Evolutionary conservation across 768 basidiomycete genomes (phyloP).

Genomic region (Russula sp.): DNA sequence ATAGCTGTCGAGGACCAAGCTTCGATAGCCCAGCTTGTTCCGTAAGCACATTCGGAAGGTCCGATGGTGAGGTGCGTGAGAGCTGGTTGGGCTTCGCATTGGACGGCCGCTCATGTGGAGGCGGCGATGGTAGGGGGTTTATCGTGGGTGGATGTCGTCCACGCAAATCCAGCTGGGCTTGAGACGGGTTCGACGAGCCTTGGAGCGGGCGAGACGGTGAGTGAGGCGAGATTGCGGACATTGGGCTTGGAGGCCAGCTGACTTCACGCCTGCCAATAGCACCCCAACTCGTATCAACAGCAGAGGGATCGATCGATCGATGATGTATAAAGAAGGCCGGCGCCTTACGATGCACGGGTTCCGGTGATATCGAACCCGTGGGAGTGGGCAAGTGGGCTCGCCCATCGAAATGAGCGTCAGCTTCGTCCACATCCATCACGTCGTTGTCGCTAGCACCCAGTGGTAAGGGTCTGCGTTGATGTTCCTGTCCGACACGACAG

Average conservation of each 20-base stretch:
- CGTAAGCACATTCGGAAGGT: not conserved
- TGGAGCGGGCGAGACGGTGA: not conserved
- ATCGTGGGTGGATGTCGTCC: not conserved
- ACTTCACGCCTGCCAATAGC: no score
- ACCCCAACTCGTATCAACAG: not conserved
- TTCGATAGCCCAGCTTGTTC: not conserved
- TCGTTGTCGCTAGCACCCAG: not conserved
- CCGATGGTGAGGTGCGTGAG: not conserved
- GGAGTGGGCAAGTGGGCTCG: slow-evolving; percentile 9
- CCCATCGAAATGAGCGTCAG: not conserved
- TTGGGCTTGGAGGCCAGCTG: not conserved
- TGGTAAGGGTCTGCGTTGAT: not conserved
- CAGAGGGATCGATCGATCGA: not conserved
- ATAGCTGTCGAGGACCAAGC: not conserved
- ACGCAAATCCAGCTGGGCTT: not conserved
- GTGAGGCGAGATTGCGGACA: not conserved
- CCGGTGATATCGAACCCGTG: slow-evolving; percentile 5
- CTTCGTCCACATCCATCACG: not conserved
- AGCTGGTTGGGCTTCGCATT: not conserved
- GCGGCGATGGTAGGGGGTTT: not conserved
- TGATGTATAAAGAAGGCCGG: not conserved
- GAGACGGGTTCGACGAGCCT: not conserved
- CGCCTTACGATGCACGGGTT: not conserved
- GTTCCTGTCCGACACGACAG: not conserved
- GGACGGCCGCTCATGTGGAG: not conserved